Conservation (phyloP, 306 rosid genomes). For the Ziziphus jujuba region DNA sequence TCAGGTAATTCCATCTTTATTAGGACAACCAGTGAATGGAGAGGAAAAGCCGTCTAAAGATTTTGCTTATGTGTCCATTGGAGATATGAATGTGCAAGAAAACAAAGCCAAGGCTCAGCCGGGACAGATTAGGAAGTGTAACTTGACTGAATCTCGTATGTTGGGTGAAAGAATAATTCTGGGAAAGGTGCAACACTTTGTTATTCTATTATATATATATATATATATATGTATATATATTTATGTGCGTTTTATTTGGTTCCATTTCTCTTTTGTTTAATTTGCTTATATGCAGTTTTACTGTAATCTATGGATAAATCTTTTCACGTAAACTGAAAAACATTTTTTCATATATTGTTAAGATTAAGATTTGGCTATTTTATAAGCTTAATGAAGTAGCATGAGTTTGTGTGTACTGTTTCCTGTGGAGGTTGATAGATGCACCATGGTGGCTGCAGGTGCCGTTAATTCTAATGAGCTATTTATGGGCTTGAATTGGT, state of each 20-base stretch:
- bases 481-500: too few species aligned
- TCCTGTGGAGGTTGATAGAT: too few species aligned
- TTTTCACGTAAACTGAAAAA: too few species aligned
- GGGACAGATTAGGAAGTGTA: slow-evolving; percentile 81
- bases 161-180: slow-evolving; percentile 37
- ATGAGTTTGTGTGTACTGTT: neutral
- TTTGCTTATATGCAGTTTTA: too few species aligned
- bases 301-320: too few species aligned
- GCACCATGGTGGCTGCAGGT: too few species aligned
- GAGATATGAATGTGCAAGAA: slow-evolving; percentile 28
- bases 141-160: slow-evolving; percentile 51
- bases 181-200: slow-evolving; percentile 53
- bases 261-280: neutral
- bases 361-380: too few species aligned
- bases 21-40: slow-evolving; percentile 30
- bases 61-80: slow-evolving; percentile 68
- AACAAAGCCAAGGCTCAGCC: slow-evolving; percentile 24
- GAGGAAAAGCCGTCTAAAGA: slow-evolving; percentile 30
- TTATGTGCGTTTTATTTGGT: neutral
- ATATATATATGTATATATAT: neutral
- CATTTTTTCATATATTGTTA: too few species aligned
- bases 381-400: neutral
- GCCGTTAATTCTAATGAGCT: too few species aligned
- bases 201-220: neutral
- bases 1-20: slow-evolving; percentile 76